Conservation (phyloP, 2,329 filamentous ascomycete genomes). For the Aspergillus hiratsukae region DNA sequence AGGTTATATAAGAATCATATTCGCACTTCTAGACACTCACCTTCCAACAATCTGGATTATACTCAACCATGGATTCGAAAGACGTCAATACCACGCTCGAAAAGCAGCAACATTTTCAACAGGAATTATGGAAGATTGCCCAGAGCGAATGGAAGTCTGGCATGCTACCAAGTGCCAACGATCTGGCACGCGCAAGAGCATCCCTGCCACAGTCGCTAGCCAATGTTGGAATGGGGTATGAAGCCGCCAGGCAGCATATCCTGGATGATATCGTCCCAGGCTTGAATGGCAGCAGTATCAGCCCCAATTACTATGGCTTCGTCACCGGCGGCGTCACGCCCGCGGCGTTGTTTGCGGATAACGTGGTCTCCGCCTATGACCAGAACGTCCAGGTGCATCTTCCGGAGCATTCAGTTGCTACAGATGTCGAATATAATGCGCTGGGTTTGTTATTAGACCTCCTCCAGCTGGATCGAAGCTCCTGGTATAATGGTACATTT, state of each 20-base stretch:
- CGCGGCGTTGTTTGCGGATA: constrained; percentile 75
- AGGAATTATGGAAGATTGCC: constrained; percentile 28
- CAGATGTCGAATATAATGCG: constrained; percentile 69
- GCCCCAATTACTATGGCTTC: constrained; percentile 77
- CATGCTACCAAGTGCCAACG: constrained; percentile 29
- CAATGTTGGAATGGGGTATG: constrained; percentile 26
- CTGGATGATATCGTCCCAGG: constrained; percentile 45
- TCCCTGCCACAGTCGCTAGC: constrained; percentile 30
- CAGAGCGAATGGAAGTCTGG: constrained; percentile 25
- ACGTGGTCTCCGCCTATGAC: constrained; percentile 74
- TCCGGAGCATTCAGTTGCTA: constrained; percentile 68
- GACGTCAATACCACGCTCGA: constrained; percentile 5
- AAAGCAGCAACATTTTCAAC: constrained; percentile 19
- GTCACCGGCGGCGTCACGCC: constrained; percentile 79
- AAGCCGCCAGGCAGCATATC: constrained; percentile 35
- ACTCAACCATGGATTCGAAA: constrained; percentile 12
- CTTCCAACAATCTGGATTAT: neutral
- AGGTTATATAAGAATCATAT: neutral
- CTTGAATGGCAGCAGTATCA: constrained; percentile 62
- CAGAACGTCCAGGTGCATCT: constrained; percentile 84
- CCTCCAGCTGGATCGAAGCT: constrained; percentile 52
- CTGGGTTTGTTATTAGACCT: constrained; percentile 66
- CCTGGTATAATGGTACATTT: constrained; percentile 72
- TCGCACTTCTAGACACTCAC: too few species aligned
- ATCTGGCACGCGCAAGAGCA: constrained; percentile 27